These are phyloP conservation scores for Backusella sp. DNA, from an alignment of 192 early-diverging fungal genomes.

Conservation along the genomic window DNA sequence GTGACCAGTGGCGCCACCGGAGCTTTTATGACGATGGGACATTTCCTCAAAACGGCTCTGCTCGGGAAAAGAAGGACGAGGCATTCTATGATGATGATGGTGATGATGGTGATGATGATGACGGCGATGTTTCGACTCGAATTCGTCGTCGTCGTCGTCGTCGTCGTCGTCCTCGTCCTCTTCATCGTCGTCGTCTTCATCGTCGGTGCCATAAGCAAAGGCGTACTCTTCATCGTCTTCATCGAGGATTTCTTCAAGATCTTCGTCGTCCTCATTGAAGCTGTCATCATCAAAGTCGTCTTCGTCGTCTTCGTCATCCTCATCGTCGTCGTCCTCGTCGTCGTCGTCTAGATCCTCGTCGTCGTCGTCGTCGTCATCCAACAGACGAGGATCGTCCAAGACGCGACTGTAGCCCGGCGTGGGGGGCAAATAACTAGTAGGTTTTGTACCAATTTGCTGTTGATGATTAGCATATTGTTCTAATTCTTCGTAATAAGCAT, in stretches of 20 bases:
- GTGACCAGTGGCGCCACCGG: slow-evolving; percentile 18
- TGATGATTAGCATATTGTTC: slow-evolving; percentile 84
- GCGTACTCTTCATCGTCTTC: slow-evolving; percentile 19
- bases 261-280: slow-evolving; percentile 59
- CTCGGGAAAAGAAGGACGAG: slow-evolving; percentile 1
- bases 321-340: slow-evolving; percentile 41
- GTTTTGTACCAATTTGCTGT: slow-evolving; percentile 27
- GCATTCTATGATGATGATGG: not conserved
- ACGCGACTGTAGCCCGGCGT: slow-evolving; percentile 1
- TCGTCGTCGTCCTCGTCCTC: not conserved
- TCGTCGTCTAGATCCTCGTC: slow-evolving; percentile 18
- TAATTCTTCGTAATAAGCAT: slow-evolving; percentile 87
- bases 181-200: slow-evolving; percentile 4
- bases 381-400: slow-evolving; percentile 27
- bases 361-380: slow-evolving; percentile 29
- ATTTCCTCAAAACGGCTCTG: slow-evolving; percentile 8
- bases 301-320: slow-evolving; percentile 48
- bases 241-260: slow-evolving; percentile 46
- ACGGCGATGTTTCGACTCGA: not conserved
- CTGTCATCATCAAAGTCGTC: slow-evolving; percentile 49
- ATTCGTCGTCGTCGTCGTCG: slow-evolving; percentile 4
- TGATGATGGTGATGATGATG: slow-evolving; percentile 3
- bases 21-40: not conserved
- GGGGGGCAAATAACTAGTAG: slow-evolving; percentile 4
- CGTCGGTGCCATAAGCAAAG: slow-evolving; percentile 10